phyloP scores from a whole-genome alignment of 768 basidiomycete species.

The Gymnopilus dilepis region DNA sequence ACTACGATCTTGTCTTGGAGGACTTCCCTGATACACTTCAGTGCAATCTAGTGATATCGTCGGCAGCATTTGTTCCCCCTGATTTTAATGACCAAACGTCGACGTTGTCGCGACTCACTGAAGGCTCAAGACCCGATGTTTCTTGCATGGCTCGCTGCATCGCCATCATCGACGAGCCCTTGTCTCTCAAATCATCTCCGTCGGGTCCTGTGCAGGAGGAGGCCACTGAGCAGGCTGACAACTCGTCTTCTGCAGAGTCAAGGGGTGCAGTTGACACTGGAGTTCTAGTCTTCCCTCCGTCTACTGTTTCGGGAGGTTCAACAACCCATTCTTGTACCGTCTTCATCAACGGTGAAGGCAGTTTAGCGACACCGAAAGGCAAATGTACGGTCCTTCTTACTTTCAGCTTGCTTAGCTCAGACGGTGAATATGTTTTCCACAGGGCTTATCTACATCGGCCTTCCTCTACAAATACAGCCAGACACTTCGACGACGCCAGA shows the following conservation, averaged over 20 bases:
- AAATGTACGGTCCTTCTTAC: constrained; percentile 60
- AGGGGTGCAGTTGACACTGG: constrained; percentile 58
- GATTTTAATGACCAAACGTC: constrained; percentile 28
- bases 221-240: constrained; percentile 4
- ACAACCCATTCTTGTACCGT: constrained; percentile 59
- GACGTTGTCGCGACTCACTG: constrained; percentile 16
- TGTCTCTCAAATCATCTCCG: constrained; percentile 31
- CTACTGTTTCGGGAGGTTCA: constrained; percentile 55
- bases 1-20: constrained; percentile 56
- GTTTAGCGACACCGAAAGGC: constrained; percentile 73
- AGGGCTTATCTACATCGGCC: constrained; percentile 67
- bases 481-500: constrained; percentile 37
- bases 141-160: constrained; percentile 37
- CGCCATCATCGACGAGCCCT: constrained; percentile 42
- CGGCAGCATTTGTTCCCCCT: constrained; percentile 40
- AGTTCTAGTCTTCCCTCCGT: constrained; percentile 78
- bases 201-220: neutral
- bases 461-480: constrained; percentile 45
- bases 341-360: constrained; percentile 73
- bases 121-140: constrained; percentile 11
- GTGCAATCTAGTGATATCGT: constrained; percentile 61
- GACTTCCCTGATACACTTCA: constrained; percentile 65
- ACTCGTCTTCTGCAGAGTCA: neutral
- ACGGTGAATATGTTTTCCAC: constrained; percentile 16
- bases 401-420: neutral